Base-by-base conservation (phyloP, 768 basidiomycete genomes). In the Phanerochaete sordida region DNA sequence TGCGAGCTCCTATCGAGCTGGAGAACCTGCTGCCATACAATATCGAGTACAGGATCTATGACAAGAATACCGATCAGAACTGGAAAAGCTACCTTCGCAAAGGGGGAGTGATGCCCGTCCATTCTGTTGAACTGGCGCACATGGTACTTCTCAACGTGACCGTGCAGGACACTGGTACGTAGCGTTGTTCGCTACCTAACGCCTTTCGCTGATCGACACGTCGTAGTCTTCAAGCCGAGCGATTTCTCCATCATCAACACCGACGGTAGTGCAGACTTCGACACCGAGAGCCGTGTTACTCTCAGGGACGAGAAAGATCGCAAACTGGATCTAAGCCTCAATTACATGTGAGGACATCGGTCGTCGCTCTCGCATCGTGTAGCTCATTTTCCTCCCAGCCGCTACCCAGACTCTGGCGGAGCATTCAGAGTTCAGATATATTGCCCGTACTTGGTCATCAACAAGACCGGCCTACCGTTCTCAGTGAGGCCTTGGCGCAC, bases 171-270 rank as follows among this genome's bases (percentile, higher is more conserved):
- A 91, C 93, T 50, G 86, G 96, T 94, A 65, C 66, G 47, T n/a
- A 16, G 16, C 50, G 31, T 33, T 33, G 48, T n/a, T 51, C 30
- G 27, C 19, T 3, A 3, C n/a, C 1, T n/a, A 31, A 31, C n/a
- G 16, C 28, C n/a, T 51, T n/a, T n/a, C n/a, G 30, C 3, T 31
- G 3, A 28, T 28, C 8, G 30, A 15, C 5, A 13, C 30, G 33
- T 59, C 60, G 45, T 65, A 96, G 94, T 85, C 15, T 93, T 95
- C 77, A 90, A 90, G 68, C 89, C 93, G 16, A 96, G 95, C 70
- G 95, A 98, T 60, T 99, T 97, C 66, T 90, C 94, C 2, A 98
- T 99, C 73, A 95, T 99, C 75, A 98, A 94, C 69, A 93, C 92
- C 16, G 94, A 97, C 69, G 87, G 86, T 28, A 85, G 92, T 57